phyloP scores from a whole-genome alignment of 805 yeast species.

The Ogataea trehalophila region DNA sequence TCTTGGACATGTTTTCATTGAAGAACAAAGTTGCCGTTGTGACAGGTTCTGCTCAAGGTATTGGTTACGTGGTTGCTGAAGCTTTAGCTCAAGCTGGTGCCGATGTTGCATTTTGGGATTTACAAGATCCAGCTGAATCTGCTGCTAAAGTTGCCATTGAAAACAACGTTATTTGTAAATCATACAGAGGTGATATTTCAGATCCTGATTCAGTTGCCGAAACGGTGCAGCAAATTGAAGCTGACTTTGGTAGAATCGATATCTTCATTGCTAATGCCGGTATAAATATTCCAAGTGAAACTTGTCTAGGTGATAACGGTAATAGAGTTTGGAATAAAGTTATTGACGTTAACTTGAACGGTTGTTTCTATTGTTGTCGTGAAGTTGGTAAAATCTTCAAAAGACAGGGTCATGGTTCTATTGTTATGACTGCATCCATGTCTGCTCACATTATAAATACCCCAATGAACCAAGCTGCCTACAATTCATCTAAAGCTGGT shows the following conservation, averaged over 20 bases:
- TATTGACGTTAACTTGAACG: constrained; percentile 45
- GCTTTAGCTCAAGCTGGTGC: constrained; percentile 41
- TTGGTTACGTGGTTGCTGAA: constrained; percentile 38
- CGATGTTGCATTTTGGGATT: constrained; percentile 39
- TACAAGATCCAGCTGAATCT: constrained; percentile 31
- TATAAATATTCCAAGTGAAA: constrained; percentile 24
- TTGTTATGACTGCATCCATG: constrained; percentile 52
- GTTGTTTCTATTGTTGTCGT: constrained; percentile 47
- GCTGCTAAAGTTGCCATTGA: constrained; percentile 38
- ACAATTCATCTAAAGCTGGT: constrained; percentile 47
- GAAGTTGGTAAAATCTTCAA: constrained; percentile 44
- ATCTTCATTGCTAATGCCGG: constrained; percentile 42
- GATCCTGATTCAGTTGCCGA: constrained; percentile 28
- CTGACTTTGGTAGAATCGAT: constrained; percentile 38
- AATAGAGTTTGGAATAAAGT: constrained; percentile 42
- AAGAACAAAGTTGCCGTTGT: constrained; percentile 40
- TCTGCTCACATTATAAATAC: constrained; percentile 50
- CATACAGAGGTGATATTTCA: constrained; percentile 30
- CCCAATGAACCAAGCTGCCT: constrained; percentile 46
- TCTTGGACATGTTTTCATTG: constrained; percentile 37
- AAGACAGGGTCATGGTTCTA: constrained; percentile 42
- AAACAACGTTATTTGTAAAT: constrained; percentile 17
- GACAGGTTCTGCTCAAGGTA: constrained; percentile 39
- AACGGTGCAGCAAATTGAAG: constrained; percentile 28
- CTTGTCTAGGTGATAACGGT: constrained; percentile 24